Evolutionary conservation across 768 basidiomycete genomes (phyloP), one percentile per base, ranked within the genome.

Genomic region (Bullera alba): DNA sequence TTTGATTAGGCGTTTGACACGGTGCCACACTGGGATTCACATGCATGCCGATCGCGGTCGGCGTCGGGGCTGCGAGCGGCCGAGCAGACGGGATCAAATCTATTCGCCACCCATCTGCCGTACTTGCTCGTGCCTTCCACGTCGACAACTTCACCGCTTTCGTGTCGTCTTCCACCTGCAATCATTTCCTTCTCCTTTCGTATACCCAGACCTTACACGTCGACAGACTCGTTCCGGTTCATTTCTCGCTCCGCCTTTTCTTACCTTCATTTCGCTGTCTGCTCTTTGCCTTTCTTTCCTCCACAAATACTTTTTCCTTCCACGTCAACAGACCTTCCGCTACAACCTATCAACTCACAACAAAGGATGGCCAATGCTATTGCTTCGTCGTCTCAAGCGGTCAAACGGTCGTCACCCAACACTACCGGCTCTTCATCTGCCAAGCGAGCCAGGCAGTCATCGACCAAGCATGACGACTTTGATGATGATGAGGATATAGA

Each of bases 261-360:
- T n/a, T n/a, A n/a, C n/a, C 10, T 43, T 43, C 42, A 28, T 43
- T 43, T 43, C 42, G 42, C 42, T 43, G 23, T 43, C 21, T 43
- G 23, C 21, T 19, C 21, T 39, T 10, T 19, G 10, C 7, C 38
- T 39, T 14, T 39, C 7, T 22, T 12, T 39, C 38, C 38, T n/a
- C 32, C 32, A 10, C 38, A 39, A 12, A 12, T 21, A 14, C 12
- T 28, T 28, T 27, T 25, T 43, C 19, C 22, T 6, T 28, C 32
- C 32, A 10, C 32, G n/a, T 34, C 32, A 34, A 10, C 32, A 34
- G 10, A n/a, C n/a, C n/a, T n/a, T 34, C n/a, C 32, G n/a, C n/a
- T 10, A 34, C 32, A n/a, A 34, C 37, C 12, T 21, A 39, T 21
- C 37, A 10, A 10, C 8, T 14, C 37, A 12, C 37, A 39, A 8